phyloP scores from a whole-genome alignment of 148 eudicot genomes.

The Tetragonia tetragonoides region DNA sequence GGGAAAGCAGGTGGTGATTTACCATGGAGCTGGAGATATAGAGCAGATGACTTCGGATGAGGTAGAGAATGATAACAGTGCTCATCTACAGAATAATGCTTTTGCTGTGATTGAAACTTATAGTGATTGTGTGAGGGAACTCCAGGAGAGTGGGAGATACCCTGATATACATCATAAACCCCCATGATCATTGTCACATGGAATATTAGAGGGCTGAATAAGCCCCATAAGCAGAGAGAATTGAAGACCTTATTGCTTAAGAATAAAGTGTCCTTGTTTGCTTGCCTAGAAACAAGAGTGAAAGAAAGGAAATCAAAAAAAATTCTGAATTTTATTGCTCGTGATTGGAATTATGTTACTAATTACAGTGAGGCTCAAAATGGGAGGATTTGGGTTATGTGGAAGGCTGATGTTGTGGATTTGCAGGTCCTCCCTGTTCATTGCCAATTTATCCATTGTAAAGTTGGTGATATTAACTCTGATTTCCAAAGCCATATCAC shows the following conservation, averaged over 20 bases:
- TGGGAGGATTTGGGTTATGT: background rate
- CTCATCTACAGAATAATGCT: no score
- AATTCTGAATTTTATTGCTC: background rate
- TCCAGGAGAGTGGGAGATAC: background rate
- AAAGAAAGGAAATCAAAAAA: background rate
- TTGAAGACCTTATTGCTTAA: background rate
- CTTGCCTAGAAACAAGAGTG: background rate
- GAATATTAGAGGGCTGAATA: background rate
- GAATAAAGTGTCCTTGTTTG: background rate
- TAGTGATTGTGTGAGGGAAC: background rate
- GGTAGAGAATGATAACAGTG: no score
- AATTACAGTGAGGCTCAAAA: background rate
- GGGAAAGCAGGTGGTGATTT: no score
- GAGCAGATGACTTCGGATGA: no score
- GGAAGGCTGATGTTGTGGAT: background rate
- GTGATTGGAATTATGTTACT: background rate
- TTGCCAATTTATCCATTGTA: background rate
- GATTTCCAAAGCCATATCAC: background rate
- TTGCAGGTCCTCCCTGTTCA: background rate
- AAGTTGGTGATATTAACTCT: background rate
- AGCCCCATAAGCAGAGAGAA: background rate
- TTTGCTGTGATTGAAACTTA: no score
- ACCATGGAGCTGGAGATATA: no score
- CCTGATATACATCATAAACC: background rate
- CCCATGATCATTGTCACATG: background rate